Evolutionary conservation across 805 yeast species (phyloP).

Genomic region (Deakozyma indianensis): DNA sequence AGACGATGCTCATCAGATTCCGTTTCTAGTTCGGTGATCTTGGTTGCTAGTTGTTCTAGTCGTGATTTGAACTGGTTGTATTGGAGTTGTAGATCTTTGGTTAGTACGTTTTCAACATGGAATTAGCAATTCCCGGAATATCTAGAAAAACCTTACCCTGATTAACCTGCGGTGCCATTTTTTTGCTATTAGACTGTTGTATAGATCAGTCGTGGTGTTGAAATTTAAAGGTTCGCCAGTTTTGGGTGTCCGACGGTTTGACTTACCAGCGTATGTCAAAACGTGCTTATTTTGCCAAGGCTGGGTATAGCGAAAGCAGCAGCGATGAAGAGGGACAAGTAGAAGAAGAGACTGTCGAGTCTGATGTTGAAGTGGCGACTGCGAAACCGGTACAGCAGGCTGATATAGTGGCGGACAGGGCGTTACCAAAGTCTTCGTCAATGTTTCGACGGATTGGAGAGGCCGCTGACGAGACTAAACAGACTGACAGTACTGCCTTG

Average conservation of each 20-base stretch:
- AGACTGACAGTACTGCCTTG: too few relatives aligned
- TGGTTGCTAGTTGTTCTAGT: slow-evolving; percentile 21
- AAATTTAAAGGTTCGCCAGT: too few relatives aligned
- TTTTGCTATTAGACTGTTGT: too few relatives aligned
- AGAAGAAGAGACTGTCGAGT: too few relatives aligned
- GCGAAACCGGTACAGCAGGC: background rate
- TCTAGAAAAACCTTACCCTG: slow-evolving; percentile 11
- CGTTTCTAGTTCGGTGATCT: slow-evolving; percentile 26
- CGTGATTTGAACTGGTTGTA: slow-evolving; percentile 25
- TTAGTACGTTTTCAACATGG: background rate
- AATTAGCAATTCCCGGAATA: too few relatives aligned
- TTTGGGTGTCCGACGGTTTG: too few relatives aligned
- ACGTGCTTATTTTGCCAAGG: too few relatives aligned
- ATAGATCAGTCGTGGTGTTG: background rate
- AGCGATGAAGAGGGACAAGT: too few relatives aligned
- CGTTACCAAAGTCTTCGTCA: slow-evolving; percentile 7
- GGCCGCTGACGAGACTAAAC: too few relatives aligned
- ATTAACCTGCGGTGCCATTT: slow-evolving; percentile 11
- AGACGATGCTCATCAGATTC: slow-evolving; percentile 32
- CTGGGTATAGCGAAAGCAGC: too few relatives aligned
- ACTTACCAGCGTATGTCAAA: too few relatives aligned
- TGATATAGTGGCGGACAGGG: background rate
- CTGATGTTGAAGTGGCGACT: too few relatives aligned
- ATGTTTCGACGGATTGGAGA: slow-evolving; percentile 12
- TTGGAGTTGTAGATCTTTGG: slow-evolving; percentile 24